These are phyloP conservation scores for Hymenoscyphus fructigenus DNA, from an alignment of 2,329 filamentous ascomycete genomes.

Conservation along the genomic window DNA sequence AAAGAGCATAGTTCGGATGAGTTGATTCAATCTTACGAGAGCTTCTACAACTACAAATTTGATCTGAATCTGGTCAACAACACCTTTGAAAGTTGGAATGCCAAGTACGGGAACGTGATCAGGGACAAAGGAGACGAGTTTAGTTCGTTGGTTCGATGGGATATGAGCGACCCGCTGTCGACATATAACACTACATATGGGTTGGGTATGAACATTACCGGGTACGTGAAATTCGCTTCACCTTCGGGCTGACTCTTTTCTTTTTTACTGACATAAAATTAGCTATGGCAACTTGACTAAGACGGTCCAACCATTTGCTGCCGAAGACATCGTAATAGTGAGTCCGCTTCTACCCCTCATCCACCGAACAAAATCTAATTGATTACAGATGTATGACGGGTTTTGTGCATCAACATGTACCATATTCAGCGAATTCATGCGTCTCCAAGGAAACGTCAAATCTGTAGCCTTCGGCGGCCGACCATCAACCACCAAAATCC, in stretches of 20 bases:
- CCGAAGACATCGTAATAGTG: conserved; percentile 42
- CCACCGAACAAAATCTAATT: neutral
- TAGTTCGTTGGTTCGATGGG: conserved; percentile 4
- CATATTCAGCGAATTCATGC: conserved; percentile 56
- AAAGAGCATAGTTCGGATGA: neutral
- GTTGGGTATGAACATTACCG: conserved; percentile 29
- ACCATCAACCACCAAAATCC: conserved; percentile 52
- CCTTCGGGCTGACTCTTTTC: too few species aligned
- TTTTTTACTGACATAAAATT: too few species aligned
- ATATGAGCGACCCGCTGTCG: conserved; percentile 11
- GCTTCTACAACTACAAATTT: conserved; percentile 4
- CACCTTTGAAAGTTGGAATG: neutral
- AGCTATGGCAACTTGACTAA: conserved; percentile 26
- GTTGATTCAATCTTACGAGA: conserved; percentile 9
- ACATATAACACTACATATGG: conserved; percentile 17
- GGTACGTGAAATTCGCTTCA: neutral
- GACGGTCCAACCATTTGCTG: conserved; percentile 35
- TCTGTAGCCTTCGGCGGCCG: conserved; percentile 61
- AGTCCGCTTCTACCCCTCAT: conserved; percentile 28
- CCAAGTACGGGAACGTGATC: neutral
- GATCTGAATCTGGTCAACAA: conserved; percentile 7
- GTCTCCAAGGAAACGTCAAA: conserved; percentile 50
- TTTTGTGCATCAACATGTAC: conserved; percentile 61
- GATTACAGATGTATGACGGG: conserved; percentile 43
- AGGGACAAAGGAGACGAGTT: conserved; percentile 9